Conservation (phyloP, 306 rosid genomes). For the Clitoria ternatea region DNA sequence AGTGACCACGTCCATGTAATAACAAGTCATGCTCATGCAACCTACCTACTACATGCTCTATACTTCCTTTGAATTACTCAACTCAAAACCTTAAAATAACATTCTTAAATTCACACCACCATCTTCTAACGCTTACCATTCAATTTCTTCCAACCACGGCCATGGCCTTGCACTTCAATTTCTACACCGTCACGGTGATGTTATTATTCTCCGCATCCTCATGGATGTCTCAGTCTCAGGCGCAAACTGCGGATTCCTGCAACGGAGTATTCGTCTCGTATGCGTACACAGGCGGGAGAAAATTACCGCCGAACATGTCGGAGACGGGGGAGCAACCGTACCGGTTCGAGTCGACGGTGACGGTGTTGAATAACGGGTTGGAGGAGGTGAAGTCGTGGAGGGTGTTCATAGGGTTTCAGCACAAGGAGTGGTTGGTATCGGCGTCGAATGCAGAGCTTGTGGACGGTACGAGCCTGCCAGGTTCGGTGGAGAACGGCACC, state of each 20-base stretch:
- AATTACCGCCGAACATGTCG: slow-evolving; percentile 42
- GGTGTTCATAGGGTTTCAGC: slow-evolving; percentile 72
- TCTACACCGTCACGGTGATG: neutral
- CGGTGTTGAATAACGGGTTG: slow-evolving; percentile 59
- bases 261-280: slow-evolving; percentile 57
- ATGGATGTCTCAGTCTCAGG: neutral
- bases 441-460: slow-evolving; percentile 56
- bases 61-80: slow-evolving; percentile 7
- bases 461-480: slow-evolving; percentile 52
- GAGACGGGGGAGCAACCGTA: slow-evolving; percentile 37
- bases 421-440: slow-evolving; percentile 57
- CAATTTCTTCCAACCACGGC: neutral
- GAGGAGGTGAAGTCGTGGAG: slow-evolving; percentile 62
- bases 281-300: slow-evolving; percentile 33
- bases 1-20: too few relatives aligned
- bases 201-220: neutral
- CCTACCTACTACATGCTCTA: too few relatives aligned
- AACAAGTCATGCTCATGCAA: too few relatives aligned
- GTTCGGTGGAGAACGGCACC: slow-evolving; percentile 63
- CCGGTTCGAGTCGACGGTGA: slow-evolving; percentile 61
- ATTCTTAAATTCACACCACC: neutral
- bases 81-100: neutral
- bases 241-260: slow-evolving; percentile 38
- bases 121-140: too few relatives aligned
- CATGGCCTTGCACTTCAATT: neutral